These are phyloP conservation scores for Cercophora samala DNA, from an alignment of 495 filamentous ascomycete genomes.

Conservation along the genomic window DNA sequence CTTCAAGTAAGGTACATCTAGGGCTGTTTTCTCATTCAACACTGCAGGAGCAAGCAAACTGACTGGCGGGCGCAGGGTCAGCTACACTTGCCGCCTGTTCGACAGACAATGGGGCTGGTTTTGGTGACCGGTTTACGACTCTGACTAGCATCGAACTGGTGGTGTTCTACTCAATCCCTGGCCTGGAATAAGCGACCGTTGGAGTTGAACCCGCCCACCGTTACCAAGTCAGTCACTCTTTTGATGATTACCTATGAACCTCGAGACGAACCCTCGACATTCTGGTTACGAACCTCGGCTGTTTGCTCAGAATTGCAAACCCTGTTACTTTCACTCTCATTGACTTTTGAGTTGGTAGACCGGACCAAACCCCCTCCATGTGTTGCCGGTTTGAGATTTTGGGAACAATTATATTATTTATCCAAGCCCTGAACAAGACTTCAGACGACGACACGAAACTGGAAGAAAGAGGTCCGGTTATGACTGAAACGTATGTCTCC, in stretches of 20 bases:
- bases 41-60: neutral
- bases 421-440: conserved; percentile 39
- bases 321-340: neutral
- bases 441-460: neutral
- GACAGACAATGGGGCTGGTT: neutral
- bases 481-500: neutral
- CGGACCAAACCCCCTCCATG: conserved; percentile 19
- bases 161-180: neutral
- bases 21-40: neutral
- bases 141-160: neutral
- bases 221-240: neutral
- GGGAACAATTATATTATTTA: conserved; percentile 45
- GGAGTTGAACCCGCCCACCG: neutral
- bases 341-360: neutral
- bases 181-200: neutral
- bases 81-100: neutral
- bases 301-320: neutral
- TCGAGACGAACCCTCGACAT: neutral
- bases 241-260: neutral
- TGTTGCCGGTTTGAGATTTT: conserved; percentile 51
- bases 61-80: neutral
- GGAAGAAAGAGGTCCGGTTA: neutral
- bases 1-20: neutral
- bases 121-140: neutral
- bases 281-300: neutral